phyloP scores from a whole-genome alignment of 805 yeast species.

The Candida endomychidarum region DNA sequence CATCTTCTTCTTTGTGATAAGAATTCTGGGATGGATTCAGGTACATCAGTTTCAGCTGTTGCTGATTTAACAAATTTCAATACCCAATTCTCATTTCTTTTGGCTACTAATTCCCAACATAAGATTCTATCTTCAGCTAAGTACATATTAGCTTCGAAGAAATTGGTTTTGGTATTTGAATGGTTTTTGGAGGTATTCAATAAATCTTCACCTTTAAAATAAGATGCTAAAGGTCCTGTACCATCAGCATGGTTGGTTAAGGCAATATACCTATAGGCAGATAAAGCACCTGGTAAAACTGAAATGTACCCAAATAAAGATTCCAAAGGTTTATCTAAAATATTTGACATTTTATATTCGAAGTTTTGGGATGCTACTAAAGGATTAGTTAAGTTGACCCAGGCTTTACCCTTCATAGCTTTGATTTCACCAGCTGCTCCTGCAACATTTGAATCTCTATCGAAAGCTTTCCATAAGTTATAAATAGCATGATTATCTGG shows the following conservation, averaged over 20 bases:
- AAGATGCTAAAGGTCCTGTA: constrained; percentile 85
- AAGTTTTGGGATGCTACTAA: constrained; percentile 95
- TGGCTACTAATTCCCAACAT: constrained; percentile 95
- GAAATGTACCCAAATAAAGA: constrained; percentile 90
- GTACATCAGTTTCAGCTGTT: constrained; percentile 95
- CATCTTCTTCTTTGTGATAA: constrained; percentile 92
- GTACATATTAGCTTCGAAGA: constrained; percentile 95
- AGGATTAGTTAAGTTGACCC: constrained; percentile 81
- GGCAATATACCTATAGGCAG: constrained; percentile 91
- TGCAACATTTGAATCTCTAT: constrained; percentile 92
- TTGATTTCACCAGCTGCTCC: constrained; percentile 99
- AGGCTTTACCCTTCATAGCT: constrained; percentile 89
- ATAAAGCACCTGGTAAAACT: constrained; percentile 93
- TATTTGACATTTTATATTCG: constrained; percentile 96
- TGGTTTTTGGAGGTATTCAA: constrained; percentile 27
- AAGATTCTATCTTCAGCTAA: constrained; percentile 94
- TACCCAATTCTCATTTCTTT: constrained; percentile 79
- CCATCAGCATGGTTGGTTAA: constrained; percentile 83
- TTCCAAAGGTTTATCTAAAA: constrained; percentile 91
- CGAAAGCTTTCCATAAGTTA: constrained; percentile 97
- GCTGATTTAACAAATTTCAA: constrained; percentile 90
- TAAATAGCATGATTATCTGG: constrained; percentile 88
- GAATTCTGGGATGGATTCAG: constrained; percentile 81
- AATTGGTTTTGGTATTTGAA: constrained; percentile 58
- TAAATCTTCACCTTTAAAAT: constrained; percentile 81